Base-by-base conservation (phyloP, 192 early-diverging fungal genomes). In the Mortierella alpina region DNA sequence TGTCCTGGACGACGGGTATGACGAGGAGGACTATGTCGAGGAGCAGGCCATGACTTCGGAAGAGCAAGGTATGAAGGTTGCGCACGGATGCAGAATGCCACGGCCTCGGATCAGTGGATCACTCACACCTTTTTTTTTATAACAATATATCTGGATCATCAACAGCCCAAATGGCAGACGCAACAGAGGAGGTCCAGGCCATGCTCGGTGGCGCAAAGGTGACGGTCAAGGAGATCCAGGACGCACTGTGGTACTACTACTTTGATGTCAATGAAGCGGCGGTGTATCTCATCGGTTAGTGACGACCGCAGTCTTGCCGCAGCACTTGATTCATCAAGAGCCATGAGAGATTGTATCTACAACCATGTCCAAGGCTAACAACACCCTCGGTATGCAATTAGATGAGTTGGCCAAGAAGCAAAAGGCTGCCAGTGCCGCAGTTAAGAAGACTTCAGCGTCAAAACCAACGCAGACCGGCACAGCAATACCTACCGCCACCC, bases 181-280 rank as follows among this genome's bases (percentile, higher is more conserved):
- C 91, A 10, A 73, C 89, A 46, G 83, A 84, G 50, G 81, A 90
- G 20, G 89, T 95, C 39, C 86, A 82, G 72, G 70, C 60, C 14
- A 82, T 92, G 23, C 82, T 95, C 14, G 95, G 93, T 20, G 66
- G 77, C 0, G 76, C 84, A 18, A 83, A 85, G 7, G 73, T 96
- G 14, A 69, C 87, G 18, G 86, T 89, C 67, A 77, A 84, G 51
- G 90, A 93, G 58, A 94, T 96, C 17, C 87, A 88, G 70, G 88
- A 90, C 57, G 83, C 91, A 23, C 82, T 96, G 59, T 91, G 90
- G 88, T 84, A 93, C 70, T 89, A 91, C 62, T 93, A 92, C 71
- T 93, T 92, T 80, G 90, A 96, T 69, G 78, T 83, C 15, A 85
- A 88, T 45, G 75, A 91, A 47, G 87, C 94, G 2, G 82, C 93